Base-by-base conservation (phyloP, 176 grass and related monocot genomes). In the Calamus simplicifolius region DNA sequence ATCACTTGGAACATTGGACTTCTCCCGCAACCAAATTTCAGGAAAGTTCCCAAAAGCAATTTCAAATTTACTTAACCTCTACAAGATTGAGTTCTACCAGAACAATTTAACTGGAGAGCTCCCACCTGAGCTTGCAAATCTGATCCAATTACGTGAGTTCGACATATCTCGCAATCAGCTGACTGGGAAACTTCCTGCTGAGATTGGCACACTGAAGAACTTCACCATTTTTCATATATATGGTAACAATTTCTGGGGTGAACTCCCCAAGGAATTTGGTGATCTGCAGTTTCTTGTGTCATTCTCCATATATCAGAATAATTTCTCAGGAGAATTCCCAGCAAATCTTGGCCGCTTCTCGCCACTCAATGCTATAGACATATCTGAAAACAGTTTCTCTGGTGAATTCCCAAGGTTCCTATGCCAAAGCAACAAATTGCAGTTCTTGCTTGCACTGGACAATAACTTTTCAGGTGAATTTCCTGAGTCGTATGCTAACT, bases 1-100 rank as follows among this genome's bases (percentile, higher is more conserved):
- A 18, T 80, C 75, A 63, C 75, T 98, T 14, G 81, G 82, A 50
- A 92, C 93, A 51, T 62, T 98, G 54, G 93, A 98, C 67, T 78
- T 98, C 54, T 98, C 93, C 16, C 75, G 81, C 59, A 98, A 98
- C 73, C 75, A 98, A 59, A 88, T 98, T 18, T 78, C 84, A 2
- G 93, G 84, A 52, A 57, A 56, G 18, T 75, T 98, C 51, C 81
- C 93, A 2, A 76, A 73, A 69, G 72, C 58, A 6, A 98, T 98
- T 77, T 80, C 81, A 55, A 85, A 85, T 57, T 72, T 98, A 58
- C 61, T 29, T 51, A 88, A 78, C 68, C 67, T 97, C 16, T 88
- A 80, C 83, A 97, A 97, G 76, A 92, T 97, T 69, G 93, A 97
- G 81, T 81, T 97, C 62, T 92, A 88, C 78, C 78, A 85, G 51